A percentile compares a stretch with the other conserved stretches of the same genome.
These are phyloP conservation scores for Amphirosellinia nigrospora DNA, from an alignment of 495 filamentous ascomycete species.

Conservation along the genomic window DNA sequence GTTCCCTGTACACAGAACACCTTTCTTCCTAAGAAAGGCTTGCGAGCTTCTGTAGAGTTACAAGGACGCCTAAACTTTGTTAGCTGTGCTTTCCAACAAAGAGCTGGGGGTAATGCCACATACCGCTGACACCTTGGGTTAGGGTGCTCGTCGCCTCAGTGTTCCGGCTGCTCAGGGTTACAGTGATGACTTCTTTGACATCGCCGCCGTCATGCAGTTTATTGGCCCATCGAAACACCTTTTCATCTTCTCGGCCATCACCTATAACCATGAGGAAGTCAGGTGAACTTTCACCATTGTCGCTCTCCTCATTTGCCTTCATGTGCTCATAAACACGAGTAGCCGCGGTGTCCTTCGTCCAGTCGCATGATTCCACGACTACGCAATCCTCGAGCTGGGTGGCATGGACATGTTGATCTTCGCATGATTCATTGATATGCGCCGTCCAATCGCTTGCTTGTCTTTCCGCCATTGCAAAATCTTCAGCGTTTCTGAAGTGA, in stretches of 20 bases:
- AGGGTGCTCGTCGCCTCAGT: slow-evolving; percentile 85
- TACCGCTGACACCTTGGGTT: slow-evolving; percentile 89
- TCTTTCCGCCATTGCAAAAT: slow-evolving; percentile 70
- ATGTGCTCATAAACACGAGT: slow-evolving; percentile 69
- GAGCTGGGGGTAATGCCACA: slow-evolving; percentile 36
- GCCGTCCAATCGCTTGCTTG: slow-evolving; percentile 86
- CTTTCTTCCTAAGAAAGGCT: slow-evolving; percentile 37
- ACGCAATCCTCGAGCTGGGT: slow-evolving; percentile 78
- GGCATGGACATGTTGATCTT: slow-evolving; percentile 80
- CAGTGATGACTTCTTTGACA: slow-evolving; percentile 75
- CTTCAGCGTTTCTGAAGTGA: slow-evolving; percentile 83
- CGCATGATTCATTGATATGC: slow-evolving; percentile 91
- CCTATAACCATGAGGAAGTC: slow-evolving; percentile 89
- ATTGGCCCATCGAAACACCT: slow-evolving; percentile 93
- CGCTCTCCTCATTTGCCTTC: slow-evolving; percentile 43
- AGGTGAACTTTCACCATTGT: slow-evolving; percentile 53
- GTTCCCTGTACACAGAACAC: slow-evolving; percentile 7
- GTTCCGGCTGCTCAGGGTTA: slow-evolving; percentile 81
- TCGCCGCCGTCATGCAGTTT: slow-evolving; percentile 58
- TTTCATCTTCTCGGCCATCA: slow-evolving; percentile 89
- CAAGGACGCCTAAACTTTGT: slow-evolving; percentile 49
- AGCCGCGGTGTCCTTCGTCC: slow-evolving; percentile 84
- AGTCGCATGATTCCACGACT: slow-evolving; percentile 78
- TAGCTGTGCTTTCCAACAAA: slow-evolving; percentile 14
- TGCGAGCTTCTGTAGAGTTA: slow-evolving; percentile 54